Evolutionary conservation across 2,329 filamentous ascomycete genomes (phyloP).

Genomic region (Curvularia eragrostidis): DNA sequence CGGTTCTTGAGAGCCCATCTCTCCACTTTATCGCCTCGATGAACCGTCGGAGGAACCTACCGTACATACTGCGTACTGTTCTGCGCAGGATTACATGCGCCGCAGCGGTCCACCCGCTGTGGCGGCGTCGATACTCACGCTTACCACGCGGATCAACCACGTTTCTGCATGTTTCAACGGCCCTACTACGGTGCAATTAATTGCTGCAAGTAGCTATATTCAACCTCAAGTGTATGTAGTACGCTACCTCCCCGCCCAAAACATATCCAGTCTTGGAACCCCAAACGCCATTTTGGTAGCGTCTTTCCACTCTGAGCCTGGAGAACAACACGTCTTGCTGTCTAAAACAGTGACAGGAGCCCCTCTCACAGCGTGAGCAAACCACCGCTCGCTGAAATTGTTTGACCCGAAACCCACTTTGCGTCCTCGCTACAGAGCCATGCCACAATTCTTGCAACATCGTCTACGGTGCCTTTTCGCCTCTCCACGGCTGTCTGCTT

Average conservation of each 20-base stretch:
- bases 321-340: neutral
- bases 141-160: neutral
- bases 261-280: slow-evolving; percentile 39
- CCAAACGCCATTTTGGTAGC: slow-evolving; percentile 18
- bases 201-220: slow-evolving; percentile 1
- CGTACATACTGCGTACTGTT: neutral
- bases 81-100: neutral
- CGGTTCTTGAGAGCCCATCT: no score
- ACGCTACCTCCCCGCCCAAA: slow-evolving; percentile 28
- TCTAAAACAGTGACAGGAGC: neutral
- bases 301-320: neutral
- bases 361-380: slow-evolving; percentile 38
- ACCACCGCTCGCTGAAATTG: slow-evolving; percentile 63
- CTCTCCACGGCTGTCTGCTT: slow-evolving; percentile 60
- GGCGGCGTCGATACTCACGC: slow-evolving; percentile 5
- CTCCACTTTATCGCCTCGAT: no score
- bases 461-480: slow-evolving; percentile 59
- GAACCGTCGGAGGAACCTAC: neutral
- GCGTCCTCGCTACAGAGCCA: slow-evolving; percentile 60
- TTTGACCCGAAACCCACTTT: slow-evolving; percentile 58
- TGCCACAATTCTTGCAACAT: slow-evolving; percentile 64
- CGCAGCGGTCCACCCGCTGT: neutral
- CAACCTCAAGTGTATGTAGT: slow-evolving; percentile 8
- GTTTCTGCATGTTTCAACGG: slow-evolving; percentile 14
- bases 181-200: neutral